Percentiles rank a stretch among this genome's conserved stretches.
Conservation (phyloP, 805 yeast species). For the Torulaspora maleeae region DNA sequence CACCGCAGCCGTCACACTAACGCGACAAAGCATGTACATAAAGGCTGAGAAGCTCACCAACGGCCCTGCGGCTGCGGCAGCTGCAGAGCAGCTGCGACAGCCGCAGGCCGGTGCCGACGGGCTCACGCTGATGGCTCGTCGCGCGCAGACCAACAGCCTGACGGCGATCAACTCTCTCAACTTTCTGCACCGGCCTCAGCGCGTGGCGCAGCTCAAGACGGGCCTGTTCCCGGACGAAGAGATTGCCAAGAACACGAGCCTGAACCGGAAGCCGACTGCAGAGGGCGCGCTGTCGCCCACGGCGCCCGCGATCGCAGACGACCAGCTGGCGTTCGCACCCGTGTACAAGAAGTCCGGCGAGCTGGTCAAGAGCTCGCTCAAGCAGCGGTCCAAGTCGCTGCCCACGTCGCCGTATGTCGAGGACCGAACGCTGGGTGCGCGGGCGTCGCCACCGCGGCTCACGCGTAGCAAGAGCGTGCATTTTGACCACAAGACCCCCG, state of each 20-base stretch:
- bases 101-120: not conserved
- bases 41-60: constrained; percentile 9
- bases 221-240: constrained; percentile 25
- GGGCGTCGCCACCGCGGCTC: constrained; percentile 6
- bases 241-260: constrained; percentile 25
- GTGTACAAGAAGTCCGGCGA: constrained; percentile 89
- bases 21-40: constrained; percentile 9
- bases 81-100: constrained; percentile 1
- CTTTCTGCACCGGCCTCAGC: constrained; percentile 30
- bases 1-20: no score
- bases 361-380: constrained; percentile 43
- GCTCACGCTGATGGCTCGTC: constrained; percentile 3
- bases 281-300: not conserved
- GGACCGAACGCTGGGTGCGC: constrained; percentile 3
- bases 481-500: constrained; percentile 65
- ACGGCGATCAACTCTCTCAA: constrained; percentile 21
- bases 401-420: constrained; percentile 36
- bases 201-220: constrained; percentile 21
- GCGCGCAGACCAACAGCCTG: constrained; percentile 3
- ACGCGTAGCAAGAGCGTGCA: constrained; percentile 69
- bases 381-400: constrained; percentile 39
- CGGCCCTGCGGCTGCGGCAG: constrained; percentile 1
- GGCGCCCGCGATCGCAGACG: not conserved
- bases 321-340: constrained; percentile 23
- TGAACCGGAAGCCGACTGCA: constrained; percentile 16